A percentile compares a stretch with the other conserved stretches of the same genome.
Conservation (phyloP, 2,329 filamentous ascomycete genomes). For the Xylaria sp. region DNA sequence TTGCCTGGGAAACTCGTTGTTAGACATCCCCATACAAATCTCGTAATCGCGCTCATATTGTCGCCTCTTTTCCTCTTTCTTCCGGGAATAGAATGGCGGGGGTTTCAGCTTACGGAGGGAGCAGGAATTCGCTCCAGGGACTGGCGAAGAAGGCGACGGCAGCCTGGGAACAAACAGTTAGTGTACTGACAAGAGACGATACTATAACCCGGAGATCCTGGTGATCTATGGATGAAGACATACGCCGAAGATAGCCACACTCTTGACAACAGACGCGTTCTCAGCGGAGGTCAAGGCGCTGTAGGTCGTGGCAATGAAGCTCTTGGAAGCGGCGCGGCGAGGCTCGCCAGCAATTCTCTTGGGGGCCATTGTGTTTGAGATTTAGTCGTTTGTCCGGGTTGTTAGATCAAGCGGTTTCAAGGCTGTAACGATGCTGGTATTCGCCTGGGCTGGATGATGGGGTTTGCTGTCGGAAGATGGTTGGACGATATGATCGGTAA, state of each 20-base stretch:
- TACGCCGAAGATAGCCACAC: conserved; percentile 64
- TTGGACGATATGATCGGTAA: no score
- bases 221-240: conserved; percentile 30
- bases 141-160: conserved; percentile 63
- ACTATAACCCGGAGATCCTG: background rate
- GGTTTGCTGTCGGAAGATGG: no score
- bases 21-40: background rate
- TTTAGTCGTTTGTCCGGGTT: background rate
- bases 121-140: conserved; percentile 61
- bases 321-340: conserved; percentile 41
- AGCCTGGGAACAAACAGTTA: conserved; percentile 38
- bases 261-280: conserved; percentile 63
- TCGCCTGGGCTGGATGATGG: background rate
- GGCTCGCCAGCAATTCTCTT: conserved; percentile 48
- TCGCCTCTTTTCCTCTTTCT: background rate
- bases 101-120: conserved; percentile 51
- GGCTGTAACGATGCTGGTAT: background rate
- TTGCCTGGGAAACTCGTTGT: background rate
- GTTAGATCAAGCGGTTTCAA: background rate
- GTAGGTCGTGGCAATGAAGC: conserved; percentile 55
- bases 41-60: background rate
- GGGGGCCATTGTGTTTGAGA: conserved; percentile 51
- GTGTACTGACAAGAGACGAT: background rate
- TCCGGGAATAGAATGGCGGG: background rate
- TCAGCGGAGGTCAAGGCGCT: conserved; percentile 59